Base-by-base conservation (phyloP, 805 yeast species). In the Myxozyma udenii region DNA sequence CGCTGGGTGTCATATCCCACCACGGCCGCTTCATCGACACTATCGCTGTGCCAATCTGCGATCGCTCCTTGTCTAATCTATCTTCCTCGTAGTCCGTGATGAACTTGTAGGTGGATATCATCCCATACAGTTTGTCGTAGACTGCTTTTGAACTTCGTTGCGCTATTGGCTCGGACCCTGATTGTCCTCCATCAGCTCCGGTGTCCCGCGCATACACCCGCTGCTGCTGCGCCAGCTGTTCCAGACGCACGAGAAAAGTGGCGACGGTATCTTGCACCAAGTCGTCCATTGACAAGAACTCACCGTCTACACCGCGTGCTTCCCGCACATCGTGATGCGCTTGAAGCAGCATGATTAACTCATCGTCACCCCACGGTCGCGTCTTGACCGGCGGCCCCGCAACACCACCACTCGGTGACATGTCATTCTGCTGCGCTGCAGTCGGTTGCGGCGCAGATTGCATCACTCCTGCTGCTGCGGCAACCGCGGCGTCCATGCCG, bases 61-160 rank as follows among this genome's bases (percentile, higher is more conserved):
- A 21, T 18, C 57, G 50, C 44, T 53, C 57, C 11, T 43, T 39
- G 21, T 45, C 39, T 11, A 54, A 26, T 19, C 58, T 42, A 16
- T 50, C 58, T 32, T 54, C 54, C 45, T 53, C 60, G 35, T 55
- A 53, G 26, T 55, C 60, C n/a, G 57, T 45, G n/a, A 55, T 37
- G 37, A 53, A 55, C 49, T 53, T 53, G 35, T 48, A 55, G 28
- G 51, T 49, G 4, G 54, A 48, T 18, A 55, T 51, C 16, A 55
- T 48, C 7, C 53, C 55, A 23, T 37, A 51, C 18, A 55, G 28
- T 30, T 55, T 55, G 33, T 55, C 60, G 23, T 55, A 55, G 14
- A 55, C 50, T 22, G 55, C 51, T 35, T 55, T 55, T 5, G 60
- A 51, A 6, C 51, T 41, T 22, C 60, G 36, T 16, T 55, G 55